These are phyloP conservation scores for Colletotrichum sp. DNA, from an alignment of 2,329 filamentous ascomycete genomes.

Conservation along the genomic window DNA sequence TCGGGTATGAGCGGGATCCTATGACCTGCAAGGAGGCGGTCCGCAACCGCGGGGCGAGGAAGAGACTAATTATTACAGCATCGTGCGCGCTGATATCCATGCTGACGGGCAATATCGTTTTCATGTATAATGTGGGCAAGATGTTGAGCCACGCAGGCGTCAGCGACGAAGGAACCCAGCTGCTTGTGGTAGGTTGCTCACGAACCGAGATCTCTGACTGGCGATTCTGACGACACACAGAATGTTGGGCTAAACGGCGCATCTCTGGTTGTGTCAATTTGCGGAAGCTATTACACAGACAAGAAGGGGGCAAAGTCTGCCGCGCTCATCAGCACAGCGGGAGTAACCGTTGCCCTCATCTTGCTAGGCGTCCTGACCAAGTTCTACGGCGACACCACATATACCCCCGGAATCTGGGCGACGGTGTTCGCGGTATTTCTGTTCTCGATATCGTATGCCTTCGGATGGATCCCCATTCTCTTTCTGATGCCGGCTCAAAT, in stretches of 20 bases:
- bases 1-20: background rate
- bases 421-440: background rate
- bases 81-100: background rate
- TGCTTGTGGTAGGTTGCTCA: background rate
- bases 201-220: rapidly evolving
- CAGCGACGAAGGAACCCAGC: background rate
- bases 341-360: background rate
- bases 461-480: background rate
- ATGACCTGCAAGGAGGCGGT: background rate
- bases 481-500: background rate
- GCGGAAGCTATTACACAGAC: background rate
- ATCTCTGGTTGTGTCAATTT: background rate
- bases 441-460: background rate
- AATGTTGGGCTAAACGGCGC: background rate
- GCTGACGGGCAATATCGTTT: background rate
- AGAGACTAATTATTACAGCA: background rate
- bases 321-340: background rate
- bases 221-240: background rate
- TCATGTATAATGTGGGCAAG: background rate
- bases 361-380: background rate
- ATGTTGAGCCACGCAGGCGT: background rate
- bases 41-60: background rate
- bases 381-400: background rate
- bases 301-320: background rate
- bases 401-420: background rate